These are phyloP conservation scores for Starmerella bombicola DNA, from an alignment of 805 yeast species.

Conservation along the genomic window DNA sequence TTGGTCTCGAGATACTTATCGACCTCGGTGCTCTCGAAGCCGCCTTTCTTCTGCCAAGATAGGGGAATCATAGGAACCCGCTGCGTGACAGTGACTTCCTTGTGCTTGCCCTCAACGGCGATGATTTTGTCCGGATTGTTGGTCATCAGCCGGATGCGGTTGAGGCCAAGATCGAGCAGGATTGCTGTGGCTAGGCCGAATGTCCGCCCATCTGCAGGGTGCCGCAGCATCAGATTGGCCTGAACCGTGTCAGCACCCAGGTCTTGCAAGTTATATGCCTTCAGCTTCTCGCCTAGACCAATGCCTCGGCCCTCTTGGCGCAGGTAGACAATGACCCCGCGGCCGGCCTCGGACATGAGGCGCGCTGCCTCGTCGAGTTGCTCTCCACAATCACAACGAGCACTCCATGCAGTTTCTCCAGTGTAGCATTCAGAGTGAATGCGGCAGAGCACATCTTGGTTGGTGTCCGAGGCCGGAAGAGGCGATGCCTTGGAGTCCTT, in stretches of 20 bases:
- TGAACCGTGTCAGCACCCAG: slow-evolving; percentile 97
- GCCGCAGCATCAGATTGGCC: slow-evolving; percentile 82
- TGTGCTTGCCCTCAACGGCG: slow-evolving; percentile 82
- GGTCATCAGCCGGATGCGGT: slow-evolving; percentile 64
- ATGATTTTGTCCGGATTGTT: slow-evolving; percentile 93
- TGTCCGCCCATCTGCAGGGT: slow-evolving; percentile 96
- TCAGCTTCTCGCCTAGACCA: slow-evolving; percentile 93
- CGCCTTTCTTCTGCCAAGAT: slow-evolving; percentile 65
- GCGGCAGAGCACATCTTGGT: slow-evolving; percentile 45
- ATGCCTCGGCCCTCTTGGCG: slow-evolving; percentile 99
- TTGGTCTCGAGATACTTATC: slow-evolving; percentile 90
- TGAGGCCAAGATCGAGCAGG: slow-evolving; percentile 64
- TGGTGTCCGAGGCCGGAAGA: neutral
- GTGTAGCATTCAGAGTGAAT: slow-evolving; percentile 97
- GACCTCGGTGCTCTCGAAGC: slow-evolving; percentile 72
- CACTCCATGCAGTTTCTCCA: slow-evolving; percentile 98
- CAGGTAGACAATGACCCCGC: slow-evolving; percentile 87
- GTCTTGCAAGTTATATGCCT: slow-evolving; percentile 94
- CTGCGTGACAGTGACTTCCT: slow-evolving; percentile 62
- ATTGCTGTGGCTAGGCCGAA: slow-evolving; percentile 92
- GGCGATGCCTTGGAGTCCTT: neutral
- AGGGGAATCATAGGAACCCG: slow-evolving; percentile 95
- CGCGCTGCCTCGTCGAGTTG: slow-evolving; percentile 97
- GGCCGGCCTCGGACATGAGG: slow-evolving; percentile 73
- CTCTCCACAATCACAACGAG: slow-evolving; percentile 98